Evolutionary conservation across 768 basidiomycete species (phyloP), one percentile per base, ranked within the genome.

Genomic region (Crepidotus variabilis): DNA sequence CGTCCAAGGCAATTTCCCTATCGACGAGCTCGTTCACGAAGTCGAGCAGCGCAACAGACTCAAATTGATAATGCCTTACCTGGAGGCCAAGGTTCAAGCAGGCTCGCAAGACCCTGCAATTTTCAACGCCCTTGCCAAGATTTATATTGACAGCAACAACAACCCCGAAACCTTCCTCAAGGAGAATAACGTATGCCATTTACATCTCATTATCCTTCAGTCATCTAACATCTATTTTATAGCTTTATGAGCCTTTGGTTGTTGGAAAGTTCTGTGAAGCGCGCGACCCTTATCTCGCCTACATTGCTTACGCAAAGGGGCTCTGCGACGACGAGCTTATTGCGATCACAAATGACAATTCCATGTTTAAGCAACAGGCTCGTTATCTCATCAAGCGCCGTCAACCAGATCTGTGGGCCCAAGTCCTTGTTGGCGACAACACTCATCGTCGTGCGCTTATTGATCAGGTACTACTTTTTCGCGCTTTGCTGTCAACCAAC

Each of bases 311-410:
- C 67, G 97, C 97, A 35, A 98, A 98, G 70, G 97, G 97, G 56
- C 90, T 98, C 72, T 99, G 97, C 68, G 97, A 99, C 61, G 94
- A 98, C 5, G 97, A 99, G 72, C 83, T 99, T 57, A 95, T 99
- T 67, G 71, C 85, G 20, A 96, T 99, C 70, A 98, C 97, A 49
- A 98, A 98, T 68, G 95, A 96, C 62, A 99, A 99, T 77, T 88
- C 94, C 11, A 99, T 99, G 97, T 99, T 95, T 83, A 99, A 98
- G 75, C 96, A 99, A 66, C 97, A 98, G 72, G 92, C 97, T 52
- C 88, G 97, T 24, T 99, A 99, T 74, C 85, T 99, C 56, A 92
- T 98, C 67, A 97, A 95, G 74, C 88, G 97, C 63, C 92, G 97
- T 59, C 87, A 92, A 59, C 85, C 90, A 14, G 97, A 98, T 59